phyloP scores from a whole-genome alignment of 108 stramenopile genomes.

The Discostella pseudostelligera region DNA sequence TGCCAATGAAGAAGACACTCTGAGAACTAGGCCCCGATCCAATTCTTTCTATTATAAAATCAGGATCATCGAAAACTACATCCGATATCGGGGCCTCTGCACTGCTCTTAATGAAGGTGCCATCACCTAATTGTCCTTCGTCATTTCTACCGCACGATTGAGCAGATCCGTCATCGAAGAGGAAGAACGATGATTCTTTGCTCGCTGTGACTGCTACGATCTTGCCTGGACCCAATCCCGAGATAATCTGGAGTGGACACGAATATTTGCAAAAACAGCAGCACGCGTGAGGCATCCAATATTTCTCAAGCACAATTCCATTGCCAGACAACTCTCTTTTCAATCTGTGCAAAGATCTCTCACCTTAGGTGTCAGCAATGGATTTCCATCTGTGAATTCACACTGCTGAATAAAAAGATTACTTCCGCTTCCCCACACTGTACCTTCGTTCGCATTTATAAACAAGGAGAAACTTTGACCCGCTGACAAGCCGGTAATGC shows the following conservation, averaged over 20 bases:
- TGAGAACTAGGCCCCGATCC: slow-evolving; percentile 40
- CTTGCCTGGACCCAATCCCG: no score
- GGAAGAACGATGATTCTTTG: slow-evolving; percentile 28
- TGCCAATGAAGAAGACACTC: slow-evolving; percentile 36
- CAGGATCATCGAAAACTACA: slow-evolving; percentile 11
- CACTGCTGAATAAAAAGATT: slow-evolving; percentile 40
- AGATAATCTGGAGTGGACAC: slow-evolving; percentile 4
- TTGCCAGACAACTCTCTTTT: no score
- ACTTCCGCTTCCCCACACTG: slow-evolving; percentile 30
- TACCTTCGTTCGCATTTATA: slow-evolving; percentile 1
- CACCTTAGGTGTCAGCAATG: not conserved
- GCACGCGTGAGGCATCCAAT: no score
- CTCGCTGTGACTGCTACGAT: slow-evolving; percentile 39
- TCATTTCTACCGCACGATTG: slow-evolving; percentile 61
- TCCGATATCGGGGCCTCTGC: slow-evolving; percentile 19
- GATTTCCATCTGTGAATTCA: slow-evolving; percentile 16
- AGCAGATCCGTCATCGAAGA: slow-evolving; percentile 47
- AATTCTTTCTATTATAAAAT: slow-evolving; percentile 24
- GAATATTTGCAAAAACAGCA: not conserved
- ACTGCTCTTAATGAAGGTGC: slow-evolving; percentile 27
- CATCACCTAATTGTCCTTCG: slow-evolving; percentile 40
- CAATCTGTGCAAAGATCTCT: no score
- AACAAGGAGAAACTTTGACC: slow-evolving; percentile 33
- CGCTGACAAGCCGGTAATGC: slow-evolving; percentile 17
- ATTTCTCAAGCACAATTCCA: no score